Evolutionary conservation across 352 stramenopile species (phyloP), one percentile per base, ranked within the genome.

Genomic region (Phytophthora pini): DNA sequence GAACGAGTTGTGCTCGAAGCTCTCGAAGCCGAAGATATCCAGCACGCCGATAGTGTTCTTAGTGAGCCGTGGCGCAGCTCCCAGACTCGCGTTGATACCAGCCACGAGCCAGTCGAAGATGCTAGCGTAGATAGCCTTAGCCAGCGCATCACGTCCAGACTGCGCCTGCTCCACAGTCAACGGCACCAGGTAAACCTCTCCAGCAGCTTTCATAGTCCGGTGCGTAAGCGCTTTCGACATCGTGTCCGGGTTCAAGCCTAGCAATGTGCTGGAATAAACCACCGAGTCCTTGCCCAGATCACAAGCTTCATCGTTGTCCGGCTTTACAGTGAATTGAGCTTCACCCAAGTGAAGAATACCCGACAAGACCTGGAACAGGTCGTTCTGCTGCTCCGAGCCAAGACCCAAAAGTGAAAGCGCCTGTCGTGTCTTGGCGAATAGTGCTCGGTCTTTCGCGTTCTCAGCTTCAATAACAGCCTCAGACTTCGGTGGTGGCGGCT

Each of bases 71-170:
- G 55, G 29, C 0, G 57, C 62, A 4, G 70, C 67, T 31, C 70
- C 70, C 10, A 90, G 57, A 53, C 82, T 95, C 20, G 74, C 76
- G 68, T 98, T 98, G 71, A 98, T 94, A 39, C 75, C 71, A 61
- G 83, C 78, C 34, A 99, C 95, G 39, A 99, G 80, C 95, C 95
- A 99, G 54, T 98, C 76, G 72, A 99, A 99, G n/a, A 98, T 65
- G 56, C 87, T 92, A 1, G 91, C 92, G 74, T 99, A 99, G 22
- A 98, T 85, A 34, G 96, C 82, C 74, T 98, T 99, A 10, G 95
- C 94, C 24, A 99, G 82, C 2, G 94, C 94, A 67, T 99, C 94
- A 24, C 93, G 77, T 36, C 90, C 90, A 43, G 94, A 94, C 7
- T 75, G 69, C 24, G 72, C 96, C 56, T 97, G 84, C 13, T 74